Base-by-base conservation (phyloP, 2,329 filamentous ascomycete species). In the Chaetomiaceae sp. region DNA sequence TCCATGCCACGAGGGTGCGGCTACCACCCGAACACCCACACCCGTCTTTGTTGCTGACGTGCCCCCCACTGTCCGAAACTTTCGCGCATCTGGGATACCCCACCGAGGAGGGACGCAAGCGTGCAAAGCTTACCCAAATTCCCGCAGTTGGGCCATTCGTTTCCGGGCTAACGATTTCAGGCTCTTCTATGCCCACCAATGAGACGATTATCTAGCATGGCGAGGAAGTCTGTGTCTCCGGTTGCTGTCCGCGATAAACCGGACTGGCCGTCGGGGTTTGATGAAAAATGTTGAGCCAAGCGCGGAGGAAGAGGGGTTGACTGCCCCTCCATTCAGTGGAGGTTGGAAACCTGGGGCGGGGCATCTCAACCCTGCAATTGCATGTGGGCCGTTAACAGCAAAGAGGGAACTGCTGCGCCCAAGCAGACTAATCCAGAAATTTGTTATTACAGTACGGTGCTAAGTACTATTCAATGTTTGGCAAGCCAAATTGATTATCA, bases 211-310 rank as follows among this genome's bases (percentile, higher is more conserved):
- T 30, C 14, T 3, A n/a, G 29, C 12, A 2, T 32, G 12, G 29
- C 30, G 24, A 36, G 11, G 33, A 49, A 50, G 37, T 48, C 43
- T 46, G 44, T 47, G 35, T 27, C 45, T 51, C 48, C 50, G 50
- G 51, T 50, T 41, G 45, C 22, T 48, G 50, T 53, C 52, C 49
- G 49, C 37, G 22, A 24, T 24, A 19, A n/a, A 9, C 29, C 33
- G 32, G 24, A 27, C 45, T 29, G 39, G 48, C 41, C 26, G 46
- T 33, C 42, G 15, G 5, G 34, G 38, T n/a, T n/a, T n/a, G n/a
- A n/a, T n/a, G n/a, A n/a, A n/a, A 50, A 50, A 42, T 53, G 47
- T 50, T 46, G 48, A 50, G 48, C 47, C 45, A 47, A 47, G 50
- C 40, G n/a, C 30, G 22, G 38, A 34, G 38, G 34, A 42, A 26